Evolutionary conservation across 352 stramenopile species (phyloP), one percentile per base, ranked within the genome.

Genomic region (Phytophthora megakarya): DNA sequence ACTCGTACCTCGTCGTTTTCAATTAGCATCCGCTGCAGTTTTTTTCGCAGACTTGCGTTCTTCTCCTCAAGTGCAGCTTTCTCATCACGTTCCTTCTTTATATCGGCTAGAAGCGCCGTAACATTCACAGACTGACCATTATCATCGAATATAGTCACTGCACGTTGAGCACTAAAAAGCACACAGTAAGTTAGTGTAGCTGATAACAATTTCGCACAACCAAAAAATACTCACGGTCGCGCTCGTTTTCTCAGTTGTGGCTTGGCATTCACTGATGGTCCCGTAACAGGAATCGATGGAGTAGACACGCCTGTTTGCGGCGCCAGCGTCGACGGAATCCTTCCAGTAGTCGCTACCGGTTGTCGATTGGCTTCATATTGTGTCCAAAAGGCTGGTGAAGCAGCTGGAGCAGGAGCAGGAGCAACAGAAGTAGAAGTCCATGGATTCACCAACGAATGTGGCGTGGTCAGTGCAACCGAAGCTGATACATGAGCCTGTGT

Each of bases 1-100:
- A 90, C 77, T n/a, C 79, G 75, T 35, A 87, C 76, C 68, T 91
- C 75, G 30, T 90, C 84, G 28, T 76, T 86, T 60, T 92, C 73
- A 55, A 93, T 94, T 6, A 94, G 61, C 81, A 92, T 91, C 9
- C 83, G 71, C 63, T 94, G 86, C 39, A 93, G 57, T 6, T 73
- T 65, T 56, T 92, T 94, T 13, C 86, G 76, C 26, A 94, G 52
- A 15, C 57, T 65, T 10, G 72, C 61, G 52, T 92, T 94, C 61
- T 90, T 92, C 28, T 88, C 78, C 40, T 89, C 80, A 1, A 94
- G 59, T 13, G 48, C 65, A 35, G 51, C 45, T 30, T 83, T 84
- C 55, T 89, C 78, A 2, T 72, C 63, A 1, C 68, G 67, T 49
- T 88, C 80, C 33, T 80, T 83, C 66, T 87, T 80, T 4, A 94